Conservation (phyloP, 768 basidiomycete species). For the Serendipita sp. region DNA sequence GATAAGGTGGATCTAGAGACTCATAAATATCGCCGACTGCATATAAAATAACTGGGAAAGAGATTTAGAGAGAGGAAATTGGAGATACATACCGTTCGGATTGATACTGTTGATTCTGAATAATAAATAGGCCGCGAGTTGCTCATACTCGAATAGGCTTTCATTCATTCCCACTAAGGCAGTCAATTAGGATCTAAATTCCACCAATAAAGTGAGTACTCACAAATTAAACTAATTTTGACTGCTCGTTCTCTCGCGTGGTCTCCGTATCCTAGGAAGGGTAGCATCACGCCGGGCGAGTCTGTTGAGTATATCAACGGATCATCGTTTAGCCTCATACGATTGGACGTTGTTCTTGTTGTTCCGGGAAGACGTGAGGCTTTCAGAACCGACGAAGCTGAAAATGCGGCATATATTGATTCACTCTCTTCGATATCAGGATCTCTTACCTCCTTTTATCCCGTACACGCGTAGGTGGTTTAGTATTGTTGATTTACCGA, state of each 20-base stretch:
- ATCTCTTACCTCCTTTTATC: conserved; percentile 58
- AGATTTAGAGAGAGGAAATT: neutral
- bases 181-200: neutral
- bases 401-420: neutral
- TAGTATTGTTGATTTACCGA: conserved; percentile 88
- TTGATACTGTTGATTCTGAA: conserved; percentile 70
- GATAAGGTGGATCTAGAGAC: conserved; percentile 27
- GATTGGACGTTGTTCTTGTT: conserved; percentile 76
- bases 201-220: conserved; percentile 18
- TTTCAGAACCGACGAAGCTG: conserved; percentile 68
- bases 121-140: conserved; percentile 71
- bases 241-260: conserved; percentile 81
- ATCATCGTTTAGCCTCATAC: conserved; percentile 64
- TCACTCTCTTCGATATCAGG: conserved; percentile 10
- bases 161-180: conserved; percentile 80
- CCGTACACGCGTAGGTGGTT: conserved; percentile 81
- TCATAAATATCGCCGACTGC: conserved; percentile 7
- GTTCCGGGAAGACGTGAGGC: conserved; percentile 83
- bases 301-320: conserved; percentile 88
- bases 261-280: conserved; percentile 75
- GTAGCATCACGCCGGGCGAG: conserved; percentile 93
- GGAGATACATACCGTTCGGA: conserved; percentile 38
- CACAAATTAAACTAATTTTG: conserved; percentile 86
- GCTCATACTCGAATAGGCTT: conserved; percentile 71
- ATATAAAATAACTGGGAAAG: conserved; percentile 8